These are phyloP conservation scores for Leptographium procerum DNA, from an alignment of 2,329 filamentous ascomycete species.

Conservation along the genomic window DNA sequence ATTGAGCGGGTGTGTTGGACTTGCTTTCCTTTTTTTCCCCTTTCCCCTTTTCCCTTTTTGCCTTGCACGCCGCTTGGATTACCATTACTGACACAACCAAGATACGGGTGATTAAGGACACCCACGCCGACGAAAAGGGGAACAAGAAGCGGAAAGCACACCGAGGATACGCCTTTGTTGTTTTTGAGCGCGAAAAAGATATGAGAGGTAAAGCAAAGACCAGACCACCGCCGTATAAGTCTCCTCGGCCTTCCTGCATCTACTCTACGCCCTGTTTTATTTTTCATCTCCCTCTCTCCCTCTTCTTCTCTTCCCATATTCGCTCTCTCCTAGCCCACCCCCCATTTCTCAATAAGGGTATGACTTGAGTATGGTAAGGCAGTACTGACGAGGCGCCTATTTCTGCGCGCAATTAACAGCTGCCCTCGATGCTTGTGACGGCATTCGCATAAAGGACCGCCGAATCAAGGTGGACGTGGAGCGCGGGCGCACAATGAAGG, in stretches of 20 bases:
- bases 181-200: constrained; percentile 93
- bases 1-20: constrained; percentile 75
- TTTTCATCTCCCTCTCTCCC: constrained; percentile 24
- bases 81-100: constrained; percentile 22
- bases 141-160: constrained; percentile 75
- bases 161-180: constrained; percentile 89
- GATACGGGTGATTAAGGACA: constrained; percentile 82
- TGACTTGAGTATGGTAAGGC: constrained; percentile 39
- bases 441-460: constrained; percentile 84
- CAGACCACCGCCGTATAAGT: constrained; percentile 5
- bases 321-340: too few relatives aligned
- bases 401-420: constrained; percentile 54
- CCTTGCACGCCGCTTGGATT: not conserved
- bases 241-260: constrained; percentile 15
- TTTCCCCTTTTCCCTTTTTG: not conserved
- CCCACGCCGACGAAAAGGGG: constrained; percentile 53
- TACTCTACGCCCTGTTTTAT: constrained; percentile 17
- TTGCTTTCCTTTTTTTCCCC: too few relatives aligned
- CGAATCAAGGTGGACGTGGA: constrained; percentile 93
- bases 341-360: constrained; percentile 20
- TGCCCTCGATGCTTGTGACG: constrained; percentile 77
- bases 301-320: too few relatives aligned
- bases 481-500: constrained; percentile 83
- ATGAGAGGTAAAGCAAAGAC: constrained; percentile 79
- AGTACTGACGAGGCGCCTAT: constrained; percentile 58